Base-by-base conservation (phyloP, 164 flowering plant species). In the Berberis vulgaris region DNA sequence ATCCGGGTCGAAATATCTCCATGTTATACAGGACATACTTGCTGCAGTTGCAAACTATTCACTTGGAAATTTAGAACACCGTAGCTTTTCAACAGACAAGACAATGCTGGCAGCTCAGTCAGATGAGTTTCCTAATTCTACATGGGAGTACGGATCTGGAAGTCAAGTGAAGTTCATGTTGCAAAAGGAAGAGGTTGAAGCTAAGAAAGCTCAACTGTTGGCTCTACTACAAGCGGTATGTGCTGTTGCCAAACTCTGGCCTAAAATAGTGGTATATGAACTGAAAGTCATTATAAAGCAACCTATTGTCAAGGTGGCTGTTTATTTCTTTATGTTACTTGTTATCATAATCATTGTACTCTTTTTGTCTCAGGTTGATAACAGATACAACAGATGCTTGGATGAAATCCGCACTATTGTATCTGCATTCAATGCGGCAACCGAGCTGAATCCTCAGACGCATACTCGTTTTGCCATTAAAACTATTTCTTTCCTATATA, bases 371-470 rank as follows among this genome's bases (percentile, higher is more conserved):
- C 79, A 94, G 99, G 88, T 87, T 55, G 99, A 94, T 58, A 84
- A 81, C 1, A 77, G 77, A 11, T 89, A 89, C 74, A 82, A 61
- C 70, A 91, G 82, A 43, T 91, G 91, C 79, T 53, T 87, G 67
- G 89, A 84, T 64, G 91, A 91, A 76, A 74, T 94, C 45, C 89
- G 82, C 55, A 81, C 82, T 1, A 89, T 91, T 3, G 69, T 83
- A 61, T 87, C 94, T 40, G 89, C 96, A 53, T 91, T 94, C 68
- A 87, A 84, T 70, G 89, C 89, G 41, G 86, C 86, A 43, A 86
- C 94, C 1, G 96, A 91, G 71, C 68, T 83, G 69, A 86, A 89
- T 52, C 91, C 95, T 43, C 82, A 78, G 54, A 54, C 83, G 41
- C 92, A 86, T 67, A 67, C 88, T 57, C 80, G 79, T 45, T 91